Evolutionary conservation across 129 eudicot genomes (phyloP), one percentile per base, ranked within the genome.

Genomic region (sunflower (Helianthus annuus)): DNA sequence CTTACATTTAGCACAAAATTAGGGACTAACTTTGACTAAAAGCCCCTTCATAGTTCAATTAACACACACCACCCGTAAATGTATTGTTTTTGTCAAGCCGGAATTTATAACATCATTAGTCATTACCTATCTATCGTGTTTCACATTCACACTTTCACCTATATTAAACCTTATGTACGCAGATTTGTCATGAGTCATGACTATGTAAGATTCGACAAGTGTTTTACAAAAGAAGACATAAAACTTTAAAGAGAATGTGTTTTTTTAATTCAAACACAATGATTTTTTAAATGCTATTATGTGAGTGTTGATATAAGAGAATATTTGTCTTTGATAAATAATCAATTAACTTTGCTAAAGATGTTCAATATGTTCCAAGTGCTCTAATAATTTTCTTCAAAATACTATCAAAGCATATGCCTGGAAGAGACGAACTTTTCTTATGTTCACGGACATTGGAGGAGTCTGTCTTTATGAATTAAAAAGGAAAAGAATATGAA

Each of bases 351-450:
- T 66, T 22, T 53, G 59, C 48, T 67, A 67, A 76, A 76, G 80
- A 76, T 66, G 79, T 75, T 66, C 79, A 54, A 27, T 66, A 66
- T 75, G 73, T 56, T 66, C 59, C 67, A 16, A 66, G 73, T 75
- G 79, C 58, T 56, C 51, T 45, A 67, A 56, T 57, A 57, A 67
- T 27, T 10, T n/a, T 60, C 51, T 56, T 16, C 16, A 60, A 73
- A 63, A 72, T 62, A 3, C 49, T 36, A 42, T 19, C 10, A 67
- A 76, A 44, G 74, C 68, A 66, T 55, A 76, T 76, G 48, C 73
- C 66, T 39, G 40, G 70, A 64, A 38, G 71, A 42, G 79, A 53
- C 15, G 66, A 45, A 17, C 51, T 24, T 75, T 76, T 19, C 46
- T 65, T 9, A 32, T 66, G 73, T 66, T 64, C 79, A 44, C 44